Evolutionary conservation across 805 yeast genomes (phyloP).

Genomic region (Ogataea methylovora): DNA sequence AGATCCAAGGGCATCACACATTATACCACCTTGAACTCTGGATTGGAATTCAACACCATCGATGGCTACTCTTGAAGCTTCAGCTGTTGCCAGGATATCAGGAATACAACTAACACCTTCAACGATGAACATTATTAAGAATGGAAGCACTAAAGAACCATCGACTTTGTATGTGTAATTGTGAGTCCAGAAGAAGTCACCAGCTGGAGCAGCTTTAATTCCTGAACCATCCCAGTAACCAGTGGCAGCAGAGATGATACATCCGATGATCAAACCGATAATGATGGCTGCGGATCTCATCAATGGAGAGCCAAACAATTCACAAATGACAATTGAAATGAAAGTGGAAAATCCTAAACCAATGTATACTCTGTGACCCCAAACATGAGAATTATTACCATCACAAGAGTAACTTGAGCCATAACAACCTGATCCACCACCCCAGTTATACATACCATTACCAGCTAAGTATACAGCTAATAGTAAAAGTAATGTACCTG

Average conservation of each 20-base stretch:
- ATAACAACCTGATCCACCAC: constrained; percentile 68
- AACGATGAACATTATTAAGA: constrained; percentile 63
- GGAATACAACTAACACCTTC: constrained; percentile 80
- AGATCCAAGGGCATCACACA: constrained; percentile 74
- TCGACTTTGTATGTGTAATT: constrained; percentile 63
- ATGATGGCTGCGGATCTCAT: constrained; percentile 82
- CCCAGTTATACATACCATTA: constrained; percentile 70
- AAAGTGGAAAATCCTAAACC: constrained; percentile 75
- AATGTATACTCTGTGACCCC: constrained; percentile 72
- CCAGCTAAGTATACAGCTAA: constrained; percentile 60
- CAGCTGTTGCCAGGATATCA: constrained; percentile 82
- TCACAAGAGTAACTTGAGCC: constrained; percentile 34
- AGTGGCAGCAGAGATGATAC: constrained; percentile 78
- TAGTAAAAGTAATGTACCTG: constrained; percentile 78
- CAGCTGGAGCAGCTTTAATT: constrained; percentile 63
- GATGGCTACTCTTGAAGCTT: constrained; percentile 67
- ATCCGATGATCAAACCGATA: constrained; percentile 66
- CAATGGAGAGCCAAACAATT: constrained; percentile 75
- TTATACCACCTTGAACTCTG: constrained; percentile 78
- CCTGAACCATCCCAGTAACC: constrained; percentile 58
- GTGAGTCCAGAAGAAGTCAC: constrained; percentile 71
- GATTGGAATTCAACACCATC: constrained; percentile 69
- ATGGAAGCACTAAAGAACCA: constrained; percentile 71
- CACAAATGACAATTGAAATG: constrained; percentile 57
- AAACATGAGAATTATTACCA: constrained; percentile 38